Evolutionary conservation across 352 stramenopile species (phyloP), one percentile per base, ranked within the genome.

Genomic region (Phytophthora pluvialis): DNA sequence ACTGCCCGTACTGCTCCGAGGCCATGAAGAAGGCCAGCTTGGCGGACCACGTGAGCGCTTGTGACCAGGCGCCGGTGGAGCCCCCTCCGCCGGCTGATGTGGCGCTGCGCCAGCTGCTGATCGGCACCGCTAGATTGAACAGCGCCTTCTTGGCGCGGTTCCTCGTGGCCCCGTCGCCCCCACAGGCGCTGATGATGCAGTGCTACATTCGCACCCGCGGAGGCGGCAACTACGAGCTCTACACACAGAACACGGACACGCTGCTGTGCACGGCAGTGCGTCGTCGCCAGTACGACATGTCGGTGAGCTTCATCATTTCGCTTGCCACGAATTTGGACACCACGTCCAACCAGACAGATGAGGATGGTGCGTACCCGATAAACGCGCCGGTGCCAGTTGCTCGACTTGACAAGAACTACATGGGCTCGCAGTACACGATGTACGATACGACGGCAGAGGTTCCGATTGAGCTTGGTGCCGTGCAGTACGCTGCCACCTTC

Each of bases 341-440:
- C 6, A 64, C 62, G 5, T 60, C 42, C n/a, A 67, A 63, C 48
- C 45, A 60, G 45, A 48, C 63, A 5, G 55, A 60, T 32, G 65
- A 60, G 5, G 48, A 67, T 39, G 56, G 52, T 3, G 46, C 38
- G 0, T 66, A 66, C 18, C 52, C 65, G 11, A 29, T 72, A 1
- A 75, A 78, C 33, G 52, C 70, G 1, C 56, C 60, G 0, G 64
- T 84, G 28, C 84, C 88, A 28, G 81, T 94, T 35, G 86, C 82
- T 15, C 72, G 86, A 26, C 68, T 94, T n/a, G 86, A 94, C 65
- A 92, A 92, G 70, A 94, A 94, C 67, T 94, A 93, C 72, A 92
- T 94, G 81, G 86, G 86, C 15, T 93, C 83, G 15, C 86, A 94
- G 81, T 94, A 94, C 80, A 93, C 84, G 3, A 90, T 94, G 75